These are phyloP conservation scores for Colletotrichum chrysophilum DNA, from an alignment of 2,329 filamentous ascomycete species.

Conservation along the genomic window DNA sequence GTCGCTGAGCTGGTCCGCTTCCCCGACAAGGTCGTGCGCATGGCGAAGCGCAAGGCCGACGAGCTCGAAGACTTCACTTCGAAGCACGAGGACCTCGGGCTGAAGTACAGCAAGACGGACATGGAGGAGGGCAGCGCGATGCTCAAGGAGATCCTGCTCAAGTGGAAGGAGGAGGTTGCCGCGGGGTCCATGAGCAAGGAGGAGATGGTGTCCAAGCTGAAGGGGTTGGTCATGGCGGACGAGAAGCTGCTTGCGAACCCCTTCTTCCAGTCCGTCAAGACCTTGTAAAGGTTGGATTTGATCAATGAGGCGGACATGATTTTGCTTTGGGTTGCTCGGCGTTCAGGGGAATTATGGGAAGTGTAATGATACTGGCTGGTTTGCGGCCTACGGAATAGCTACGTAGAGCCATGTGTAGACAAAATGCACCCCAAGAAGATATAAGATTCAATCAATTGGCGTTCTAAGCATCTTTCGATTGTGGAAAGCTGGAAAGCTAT, in stretches of 20 bases:
- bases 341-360: background rate
- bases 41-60: constrained; percentile 99
- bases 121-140: constrained; percentile 87
- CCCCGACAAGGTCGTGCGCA: constrained; percentile 94
- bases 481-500: background rate
- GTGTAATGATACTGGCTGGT: background rate
- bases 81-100: constrained; percentile 69
- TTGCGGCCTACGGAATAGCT: background rate
- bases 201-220: constrained; percentile 80
- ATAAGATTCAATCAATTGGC: background rate
- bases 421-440: background rate
- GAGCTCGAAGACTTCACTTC: constrained; percentile 95
- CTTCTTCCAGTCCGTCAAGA: constrained; percentile 72
- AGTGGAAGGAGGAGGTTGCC: constrained; percentile 83
- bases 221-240: constrained; percentile 78
- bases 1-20: constrained; percentile 97
- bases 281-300: constrained; percentile 42
- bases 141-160: constrained; percentile 81
- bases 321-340: background rate
- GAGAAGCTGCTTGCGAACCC: constrained; percentile 67
- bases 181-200: constrained; percentile 67
- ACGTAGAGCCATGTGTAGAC: background rate
- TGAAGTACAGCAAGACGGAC: constrained; percentile 79
- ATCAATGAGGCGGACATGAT: background rate
- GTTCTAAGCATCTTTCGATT: background rate